These are phyloP conservation scores for Verticillium longisporum DNA, from an alignment of 2,329 filamentous ascomycete species.

Conservation along the genomic window DNA sequence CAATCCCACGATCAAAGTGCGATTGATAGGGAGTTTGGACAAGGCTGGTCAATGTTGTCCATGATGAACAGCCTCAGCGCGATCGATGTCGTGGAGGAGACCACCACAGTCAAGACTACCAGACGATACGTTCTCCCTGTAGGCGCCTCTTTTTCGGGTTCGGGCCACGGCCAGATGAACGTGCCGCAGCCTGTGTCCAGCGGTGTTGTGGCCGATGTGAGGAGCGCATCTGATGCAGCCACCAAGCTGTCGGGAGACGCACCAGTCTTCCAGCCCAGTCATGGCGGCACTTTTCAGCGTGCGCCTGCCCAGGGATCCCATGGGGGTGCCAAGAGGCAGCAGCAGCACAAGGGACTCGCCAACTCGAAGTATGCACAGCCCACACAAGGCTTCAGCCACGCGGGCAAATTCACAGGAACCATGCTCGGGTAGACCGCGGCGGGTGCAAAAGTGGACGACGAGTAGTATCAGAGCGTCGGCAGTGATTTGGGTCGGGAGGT, in stretches of 20 bases:
- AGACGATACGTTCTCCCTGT: background rate
- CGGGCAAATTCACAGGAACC: background rate
- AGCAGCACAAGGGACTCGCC: background rate
- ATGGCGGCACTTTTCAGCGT: background rate
- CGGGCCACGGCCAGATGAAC: background rate
- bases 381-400: background rate
- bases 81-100: background rate
- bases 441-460: too few relatives aligned
- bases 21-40: background rate
- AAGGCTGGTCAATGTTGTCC: background rate
- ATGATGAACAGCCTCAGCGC: background rate
- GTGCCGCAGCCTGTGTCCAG: background rate
- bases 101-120: background rate
- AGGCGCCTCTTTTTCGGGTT: background rate
- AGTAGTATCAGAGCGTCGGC: too few relatives aligned
- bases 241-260: background rate
- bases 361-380: background rate
- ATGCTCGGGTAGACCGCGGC: background rate
- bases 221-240: background rate
- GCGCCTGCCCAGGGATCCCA: background rate
- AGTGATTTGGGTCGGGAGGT: too few relatives aligned
- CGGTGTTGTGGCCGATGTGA: background rate
- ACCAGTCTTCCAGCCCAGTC: background rate
- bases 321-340: background rate
- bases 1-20: background rate